Percentiles rank a stretch among this genome's conserved stretches.
Conservation (phyloP, 2,329 filamentous ascomycete species). For the Mycosphaerelloides madeirae region DNA sequence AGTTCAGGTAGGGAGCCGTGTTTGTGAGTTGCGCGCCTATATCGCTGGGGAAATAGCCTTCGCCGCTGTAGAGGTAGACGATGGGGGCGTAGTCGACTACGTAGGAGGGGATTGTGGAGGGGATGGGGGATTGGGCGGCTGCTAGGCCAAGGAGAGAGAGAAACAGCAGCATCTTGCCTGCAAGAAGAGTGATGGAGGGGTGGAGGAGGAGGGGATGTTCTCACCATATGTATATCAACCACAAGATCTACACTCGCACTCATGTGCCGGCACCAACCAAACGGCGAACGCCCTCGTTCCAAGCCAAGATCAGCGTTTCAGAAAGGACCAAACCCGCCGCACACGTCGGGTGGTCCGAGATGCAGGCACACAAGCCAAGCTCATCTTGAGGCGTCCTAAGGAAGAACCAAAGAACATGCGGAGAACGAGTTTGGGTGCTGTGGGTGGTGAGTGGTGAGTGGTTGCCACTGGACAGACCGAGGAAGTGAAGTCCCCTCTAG, state of each 20-base stretch:
- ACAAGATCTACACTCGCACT: too few relatives aligned
- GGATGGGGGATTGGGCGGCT: slow-evolving; percentile 1
- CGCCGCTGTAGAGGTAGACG: slow-evolving; percentile 41
- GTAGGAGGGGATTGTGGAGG: slow-evolving; percentile 22
- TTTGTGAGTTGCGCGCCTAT: slow-evolving; percentile 39
- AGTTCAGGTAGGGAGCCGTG: slow-evolving; percentile 37
- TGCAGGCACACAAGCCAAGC: too few relatives aligned
- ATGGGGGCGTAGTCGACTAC: slow-evolving; percentile 37
- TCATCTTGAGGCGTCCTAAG: too few relatives aligned
- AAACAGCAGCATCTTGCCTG: background rate
- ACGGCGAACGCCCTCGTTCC: too few relatives aligned
- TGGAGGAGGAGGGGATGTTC: background rate
- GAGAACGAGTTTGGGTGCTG: too few relatives aligned
- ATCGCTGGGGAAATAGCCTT: slow-evolving; percentile 43
- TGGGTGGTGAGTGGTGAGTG: too few relatives aligned
- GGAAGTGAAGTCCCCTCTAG: slow-evolving; percentile 3
- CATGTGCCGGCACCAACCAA: too few relatives aligned
- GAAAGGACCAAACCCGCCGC: too few relatives aligned
- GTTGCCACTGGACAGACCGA: background rate
- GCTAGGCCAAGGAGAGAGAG: background rate
- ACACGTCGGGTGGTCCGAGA: too few relatives aligned
- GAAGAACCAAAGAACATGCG: too few relatives aligned
- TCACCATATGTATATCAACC: slow-evolving; percentile 1
- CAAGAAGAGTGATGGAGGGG: background rate
- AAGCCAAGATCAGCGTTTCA: too few relatives aligned